Conservation (phyloP, 2,329 filamentous ascomycete species). For the Diaporthe longicolla region DNA sequence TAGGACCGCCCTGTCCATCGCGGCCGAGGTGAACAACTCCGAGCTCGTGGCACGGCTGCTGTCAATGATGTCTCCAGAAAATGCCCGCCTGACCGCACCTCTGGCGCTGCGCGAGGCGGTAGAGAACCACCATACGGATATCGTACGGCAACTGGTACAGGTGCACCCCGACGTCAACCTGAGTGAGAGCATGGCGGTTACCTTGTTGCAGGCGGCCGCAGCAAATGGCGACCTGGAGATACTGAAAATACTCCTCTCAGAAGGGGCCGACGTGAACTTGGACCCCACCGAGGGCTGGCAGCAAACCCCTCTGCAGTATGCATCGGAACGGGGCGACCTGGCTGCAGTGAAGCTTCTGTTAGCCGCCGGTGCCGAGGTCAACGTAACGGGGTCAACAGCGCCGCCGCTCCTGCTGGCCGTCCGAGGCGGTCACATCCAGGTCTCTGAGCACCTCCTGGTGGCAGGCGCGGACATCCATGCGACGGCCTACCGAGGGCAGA, state of each 20-base stretch:
- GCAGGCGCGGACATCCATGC: not conserved
- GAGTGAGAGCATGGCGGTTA: not conserved
- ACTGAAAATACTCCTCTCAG: not conserved
- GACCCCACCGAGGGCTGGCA: not conserved
- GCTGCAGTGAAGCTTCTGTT: constrained; percentile 2
- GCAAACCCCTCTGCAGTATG: not conserved
- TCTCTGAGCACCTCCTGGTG: not conserved
- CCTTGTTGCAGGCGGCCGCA: not conserved
- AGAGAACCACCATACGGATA: not conserved
- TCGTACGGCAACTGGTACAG: not conserved
- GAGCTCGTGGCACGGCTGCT: not conserved
- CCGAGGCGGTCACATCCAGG: not conserved
- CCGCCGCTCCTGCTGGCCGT: not conserved
- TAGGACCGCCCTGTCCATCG: not conserved
- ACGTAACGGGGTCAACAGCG: not conserved
- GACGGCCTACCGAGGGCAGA: not conserved
- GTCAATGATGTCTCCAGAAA: not conserved
- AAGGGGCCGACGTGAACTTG: not conserved
- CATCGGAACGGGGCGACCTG: not conserved
- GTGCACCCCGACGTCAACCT: not conserved
- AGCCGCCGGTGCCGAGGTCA: constrained; percentile 1
- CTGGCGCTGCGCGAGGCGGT: not conserved
- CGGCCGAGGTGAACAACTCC: not conserved
- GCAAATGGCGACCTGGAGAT: not conserved
- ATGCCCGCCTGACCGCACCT: not conserved